Base-by-base conservation (phyloP, 2,329 filamentous ascomycete genomes). In the Aspergillus uvarum region DNA sequence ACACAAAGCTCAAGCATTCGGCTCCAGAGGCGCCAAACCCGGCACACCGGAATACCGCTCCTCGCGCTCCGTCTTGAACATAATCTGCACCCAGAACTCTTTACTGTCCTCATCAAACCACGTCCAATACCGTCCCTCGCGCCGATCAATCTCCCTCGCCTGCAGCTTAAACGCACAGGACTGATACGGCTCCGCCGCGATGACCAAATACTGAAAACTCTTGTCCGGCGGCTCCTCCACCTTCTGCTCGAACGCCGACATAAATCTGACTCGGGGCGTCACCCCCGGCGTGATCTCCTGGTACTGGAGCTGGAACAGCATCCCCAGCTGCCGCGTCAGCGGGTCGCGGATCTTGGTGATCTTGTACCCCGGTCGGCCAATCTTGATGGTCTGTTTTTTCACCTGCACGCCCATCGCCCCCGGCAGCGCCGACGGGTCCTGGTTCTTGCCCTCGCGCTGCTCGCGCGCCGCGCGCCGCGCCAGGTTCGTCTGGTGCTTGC, bases 401-500 rank as follows among this genome's bases (percentile, higher is more conserved):
- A 90, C 84, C 68, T 89, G 88, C 62, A 92, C 91, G 2, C 89
- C 86, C 71, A 96, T 88, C 51, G 90, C 91, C 2, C 89, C 83
- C 8, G 92, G 90, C 56, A 89, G 81, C 21, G 89, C 80, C 61
- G 89, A 84, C 44, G 83, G 83, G 63, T 87, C 84, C 66, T 81
- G 81, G 31, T 76, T 80, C 62, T 89, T 89, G 54, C 92, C 92
- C 70, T 98, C 91, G 74, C 93, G 92, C 74, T 96, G 90, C 78
- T 99, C 95, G 71, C 93, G 89, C n/a, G 95, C 95, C 7, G 94
- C 95, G 72, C 95, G 91, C 10, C 95, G 89, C 29, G 95, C 95
- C 55, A 99, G 87, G 79, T 99, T 99, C 61, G 95, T 98, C 81
- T 99, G 95, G 80, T 99, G 95, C 81, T 99, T 99, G 75, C 95